Conservation (phyloP, 306 rosid species). For the Purshia tridentata region DNA sequence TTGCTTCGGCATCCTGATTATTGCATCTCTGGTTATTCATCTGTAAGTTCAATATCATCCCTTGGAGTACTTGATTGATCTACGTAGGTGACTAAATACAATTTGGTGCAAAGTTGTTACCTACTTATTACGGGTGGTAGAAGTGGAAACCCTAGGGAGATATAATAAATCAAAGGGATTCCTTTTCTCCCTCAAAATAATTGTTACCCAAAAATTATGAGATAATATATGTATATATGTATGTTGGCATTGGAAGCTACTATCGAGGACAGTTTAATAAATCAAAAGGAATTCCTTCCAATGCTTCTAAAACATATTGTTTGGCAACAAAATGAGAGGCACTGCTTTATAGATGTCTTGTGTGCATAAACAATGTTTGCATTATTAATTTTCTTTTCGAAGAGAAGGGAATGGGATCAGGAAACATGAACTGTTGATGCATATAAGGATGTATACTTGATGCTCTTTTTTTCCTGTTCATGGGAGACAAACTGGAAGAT, state of each 20-base stretch:
- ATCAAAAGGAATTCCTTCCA: background rate
- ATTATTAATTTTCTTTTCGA: background rate
- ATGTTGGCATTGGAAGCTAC: background rate
- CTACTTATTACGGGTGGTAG: background rate
- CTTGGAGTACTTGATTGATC: conserved; percentile 9
- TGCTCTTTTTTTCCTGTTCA: background rate
- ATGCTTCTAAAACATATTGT: background rate
- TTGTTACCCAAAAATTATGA: background rate
- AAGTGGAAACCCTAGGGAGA: background rate
- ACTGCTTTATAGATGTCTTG: background rate
- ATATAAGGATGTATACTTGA: background rate
- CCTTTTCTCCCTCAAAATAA: background rate
- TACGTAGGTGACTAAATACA: background rate
- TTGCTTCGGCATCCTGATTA: conserved; percentile 94
- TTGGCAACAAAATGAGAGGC: background rate
- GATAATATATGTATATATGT: background rate
- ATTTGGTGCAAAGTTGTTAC: background rate
- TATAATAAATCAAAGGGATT: background rate
- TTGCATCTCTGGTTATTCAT: conserved; percentile 85
- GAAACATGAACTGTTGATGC: background rate
- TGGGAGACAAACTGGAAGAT: background rate
- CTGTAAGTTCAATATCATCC: conserved; percentile 64
- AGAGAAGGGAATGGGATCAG: background rate
- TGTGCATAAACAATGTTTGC: background rate
- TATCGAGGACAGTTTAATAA: background rate